Evolutionary conservation across 306 rosid species (phyloP), one percentile per base, ranked within the genome.

Genomic region (Styphnolobium japonicum): DNA sequence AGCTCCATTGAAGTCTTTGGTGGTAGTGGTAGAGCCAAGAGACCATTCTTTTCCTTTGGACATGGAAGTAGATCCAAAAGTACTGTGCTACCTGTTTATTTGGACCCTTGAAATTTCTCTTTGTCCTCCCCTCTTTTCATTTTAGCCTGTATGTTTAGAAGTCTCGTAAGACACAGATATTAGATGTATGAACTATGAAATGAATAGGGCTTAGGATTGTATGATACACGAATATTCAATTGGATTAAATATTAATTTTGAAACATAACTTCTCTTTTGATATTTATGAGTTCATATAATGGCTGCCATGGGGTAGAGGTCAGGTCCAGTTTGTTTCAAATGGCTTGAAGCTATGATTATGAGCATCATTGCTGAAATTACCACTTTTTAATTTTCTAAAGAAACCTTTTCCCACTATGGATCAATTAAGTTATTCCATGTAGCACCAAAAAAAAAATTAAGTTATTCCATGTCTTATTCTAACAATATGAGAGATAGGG

Each of bases 21-120:
- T 73, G 71, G 27, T 2, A 84, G 86, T 31, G 82, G 63, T 5
- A 91, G 88, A 76, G 84, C 65, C 18, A 84, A 85, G 46, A 86
- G 88, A 71, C 86, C 91, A 72, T 86, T 86, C 73, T 90, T 92
- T 75, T 85, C 97, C 57, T 92, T 89, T 78, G 93, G 92, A 12
- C 78, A 83, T 77, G 85, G 90, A n/a, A 81, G 89, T 60, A 88
- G 84, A 64, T 85, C 93, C 8, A 85, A 82, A 76, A 83, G 68
- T 84, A 61, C 71, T 52, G 81, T 90, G 25, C 55, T 78, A 33
- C 88, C 92, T 8, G 73, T 87, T 74, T 67, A 76, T 81, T 77
- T 87, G 85, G 90, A 89, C 37, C 80, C 85, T 43, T 87, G 78
- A 63, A 31, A 2, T 33, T 29, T 75, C 2, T 5, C n/a, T 51